Evolutionary conservation across 225 moss, liverwort and hornwort species (phyloP).

Genomic region (Marchantia paleacea): DNA sequence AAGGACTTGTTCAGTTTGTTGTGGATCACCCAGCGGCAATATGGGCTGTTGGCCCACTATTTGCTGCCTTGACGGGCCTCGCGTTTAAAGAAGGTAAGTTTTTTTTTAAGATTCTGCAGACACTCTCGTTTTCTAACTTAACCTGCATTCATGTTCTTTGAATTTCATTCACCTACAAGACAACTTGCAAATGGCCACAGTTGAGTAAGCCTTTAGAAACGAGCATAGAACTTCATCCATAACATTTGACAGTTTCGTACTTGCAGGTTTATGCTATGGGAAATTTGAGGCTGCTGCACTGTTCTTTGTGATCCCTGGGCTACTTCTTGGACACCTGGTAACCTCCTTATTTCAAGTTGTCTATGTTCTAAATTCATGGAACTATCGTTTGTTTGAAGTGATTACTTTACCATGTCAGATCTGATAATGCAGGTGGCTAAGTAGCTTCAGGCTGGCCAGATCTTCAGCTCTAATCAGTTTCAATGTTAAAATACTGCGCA

Average conservation of each 20-base stretch:
- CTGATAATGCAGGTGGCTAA: neutral
- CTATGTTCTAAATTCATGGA: neutral
- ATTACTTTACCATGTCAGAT: neutral
- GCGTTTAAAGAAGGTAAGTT: constrained; percentile 91
- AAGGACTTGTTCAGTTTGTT: constrained; percentile 77
- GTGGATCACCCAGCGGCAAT: constrained; percentile 69
- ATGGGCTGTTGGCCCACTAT: constrained; percentile 94
- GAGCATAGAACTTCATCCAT: neutral
- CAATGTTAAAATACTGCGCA: constrained; percentile 25
- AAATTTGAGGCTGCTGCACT: constrained; percentile 87
- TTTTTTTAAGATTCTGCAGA: neutral
- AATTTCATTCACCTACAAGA: neutral
- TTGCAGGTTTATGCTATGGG: constrained; percentile 91
- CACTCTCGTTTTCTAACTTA: neutral
- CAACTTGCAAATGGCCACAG: neutral
- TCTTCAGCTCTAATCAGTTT: neutral
- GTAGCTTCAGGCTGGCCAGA: neutral
- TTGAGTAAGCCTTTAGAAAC: neutral
- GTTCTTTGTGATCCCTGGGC: constrained; percentile 75
- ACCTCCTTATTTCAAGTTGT: neutral
- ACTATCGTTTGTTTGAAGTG: neutral
- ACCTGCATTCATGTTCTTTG: neutral
- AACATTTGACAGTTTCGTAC: neutral
- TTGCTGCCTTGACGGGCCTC: constrained; percentile 90
- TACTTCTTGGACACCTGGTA: constrained; percentile 92